phyloP scores from a whole-genome alignment of 257 asterid species.

The Fraxinus americana region DNA sequence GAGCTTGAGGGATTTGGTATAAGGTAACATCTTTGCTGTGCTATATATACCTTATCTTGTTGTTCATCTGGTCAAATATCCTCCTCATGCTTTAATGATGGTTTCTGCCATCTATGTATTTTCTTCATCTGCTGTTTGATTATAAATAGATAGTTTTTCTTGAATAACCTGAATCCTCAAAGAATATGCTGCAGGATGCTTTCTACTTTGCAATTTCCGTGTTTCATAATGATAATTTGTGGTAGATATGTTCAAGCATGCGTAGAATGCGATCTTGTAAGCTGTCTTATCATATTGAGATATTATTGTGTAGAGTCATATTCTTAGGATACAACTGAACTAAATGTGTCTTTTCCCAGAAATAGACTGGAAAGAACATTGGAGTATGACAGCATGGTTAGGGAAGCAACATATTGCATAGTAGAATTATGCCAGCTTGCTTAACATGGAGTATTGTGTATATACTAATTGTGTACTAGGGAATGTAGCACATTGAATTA shows the following conservation, averaged over 20 bases:
- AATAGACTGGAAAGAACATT: neutral
- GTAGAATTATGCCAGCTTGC: neutral
- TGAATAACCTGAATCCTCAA: too few relatives aligned
- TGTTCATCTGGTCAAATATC: neutral
- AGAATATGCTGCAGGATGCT: neutral
- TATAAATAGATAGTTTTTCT: too few relatives aligned
- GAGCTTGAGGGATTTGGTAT: conserved; percentile 99
- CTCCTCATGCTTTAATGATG: neutral
- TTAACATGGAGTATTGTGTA: neutral
- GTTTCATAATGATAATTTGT: neutral
- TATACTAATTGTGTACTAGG: neutral
- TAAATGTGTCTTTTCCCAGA: neutral
- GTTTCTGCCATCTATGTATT: neutral
- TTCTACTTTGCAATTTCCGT: neutral
- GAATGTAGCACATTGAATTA: neutral
- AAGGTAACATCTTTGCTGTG: conserved; percentile 49
- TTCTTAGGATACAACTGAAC: neutral
- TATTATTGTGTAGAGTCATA: too few relatives aligned
- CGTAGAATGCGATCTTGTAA: neutral
- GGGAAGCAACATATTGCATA: neutral
- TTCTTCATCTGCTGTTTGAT: neutral
- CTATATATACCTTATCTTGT: neutral
- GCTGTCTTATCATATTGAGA: too few relatives aligned
- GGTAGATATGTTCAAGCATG: neutral
- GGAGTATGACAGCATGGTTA: neutral